Base-by-base conservation (phyloP, 345 rosid genomes). In the Brassica incana region DNA sequence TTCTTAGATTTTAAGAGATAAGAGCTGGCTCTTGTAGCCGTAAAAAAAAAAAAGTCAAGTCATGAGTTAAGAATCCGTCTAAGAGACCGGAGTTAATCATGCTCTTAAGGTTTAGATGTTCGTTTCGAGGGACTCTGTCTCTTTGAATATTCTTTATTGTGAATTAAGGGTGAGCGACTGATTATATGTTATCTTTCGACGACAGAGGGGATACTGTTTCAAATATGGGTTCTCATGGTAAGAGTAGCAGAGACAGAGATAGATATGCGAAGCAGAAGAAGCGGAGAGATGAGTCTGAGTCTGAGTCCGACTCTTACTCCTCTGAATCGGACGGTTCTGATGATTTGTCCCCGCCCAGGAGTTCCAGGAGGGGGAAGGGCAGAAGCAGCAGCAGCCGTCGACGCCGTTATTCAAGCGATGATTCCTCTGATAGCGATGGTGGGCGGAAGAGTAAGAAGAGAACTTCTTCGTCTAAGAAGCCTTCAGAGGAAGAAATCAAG, bases 401-500 rank as follows among this genome's bases (percentile, higher is more conserved):
- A n/a, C 72, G 65, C 43, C 63, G 6, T 56, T 71, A 45, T 70
- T 79, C 78, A 48, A 73, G 63, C 15, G 70, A 70, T 38, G 83
- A 78, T 61, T 83, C 86, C 3, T 74, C 54, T 14, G 88, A 83
- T 63, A 75, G 86, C 52, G 81, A 82, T 50, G 85, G 67, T 23
- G 83, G 87, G 33, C 86, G 81, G 5, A 78, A 79, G 48, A 85
- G 83, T 48, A 76, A 64, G 75, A 90, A 85, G 89, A 88, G 79
- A 72, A 83, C 68, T 77, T 83, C 68, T 77, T 83, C 88, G 14
- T 87, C 91, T 25, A 72, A 8, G 10, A 16, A 87, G 90, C 30
- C 48, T 71, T 76, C 93, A 0, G 91, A 95, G 50, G 94, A 87
- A 59, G 88, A 90, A 74, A 80, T 95, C 61, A 84, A 88, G 2